These are phyloP conservation scores for Prunus mira DNA, from an alignment of 306 rosid genomes.

Conservation along the genomic window DNA sequence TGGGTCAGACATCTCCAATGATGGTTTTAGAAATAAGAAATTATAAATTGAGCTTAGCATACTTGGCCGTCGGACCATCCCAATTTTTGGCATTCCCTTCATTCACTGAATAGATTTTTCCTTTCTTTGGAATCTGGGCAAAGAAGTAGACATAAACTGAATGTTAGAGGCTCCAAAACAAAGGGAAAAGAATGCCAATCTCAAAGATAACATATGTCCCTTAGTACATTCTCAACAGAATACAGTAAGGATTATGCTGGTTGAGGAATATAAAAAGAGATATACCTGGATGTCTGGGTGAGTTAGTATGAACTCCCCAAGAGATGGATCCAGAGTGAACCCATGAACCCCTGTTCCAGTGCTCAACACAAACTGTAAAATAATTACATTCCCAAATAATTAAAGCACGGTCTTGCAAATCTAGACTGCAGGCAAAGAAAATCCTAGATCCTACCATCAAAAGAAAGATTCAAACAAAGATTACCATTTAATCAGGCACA, in stretches of 20 bases:
- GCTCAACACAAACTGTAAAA: slow-evolving; percentile 72
- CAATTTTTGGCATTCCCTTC: slow-evolving; percentile 99
- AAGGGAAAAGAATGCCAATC: not conserved
- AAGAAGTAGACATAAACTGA: slow-evolving; percentile 22
- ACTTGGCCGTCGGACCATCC: slow-evolving; percentile 88
- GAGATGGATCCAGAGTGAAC: slow-evolving; percentile 96
- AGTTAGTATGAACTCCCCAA: slow-evolving; percentile 92
- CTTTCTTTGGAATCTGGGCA: slow-evolving; percentile 77
- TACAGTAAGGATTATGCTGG: not conserved
- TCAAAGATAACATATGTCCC: not conserved
- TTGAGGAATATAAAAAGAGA: not conserved
- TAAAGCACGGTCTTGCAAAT: not conserved
- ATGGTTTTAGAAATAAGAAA: slow-evolving; percentile 7
- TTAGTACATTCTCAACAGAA: not conserved
- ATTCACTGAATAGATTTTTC: slow-evolving; percentile 93
- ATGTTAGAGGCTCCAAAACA: not conserved
- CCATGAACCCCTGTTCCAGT: slow-evolving; percentile 87
- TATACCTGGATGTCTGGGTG: slow-evolving; percentile 90
- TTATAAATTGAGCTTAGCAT: slow-evolving; percentile 26
- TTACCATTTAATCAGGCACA: not conserved
- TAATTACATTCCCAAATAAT: slow-evolving; percentile 17
- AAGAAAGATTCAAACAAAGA: not conserved
- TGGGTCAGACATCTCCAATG: slow-evolving; percentile 14
- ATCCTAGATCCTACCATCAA: not conserved
- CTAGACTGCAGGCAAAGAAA: not conserved